phyloP scores from a whole-genome alignment of 768 basidiomycete species.

The Collybia sp. region DNA sequence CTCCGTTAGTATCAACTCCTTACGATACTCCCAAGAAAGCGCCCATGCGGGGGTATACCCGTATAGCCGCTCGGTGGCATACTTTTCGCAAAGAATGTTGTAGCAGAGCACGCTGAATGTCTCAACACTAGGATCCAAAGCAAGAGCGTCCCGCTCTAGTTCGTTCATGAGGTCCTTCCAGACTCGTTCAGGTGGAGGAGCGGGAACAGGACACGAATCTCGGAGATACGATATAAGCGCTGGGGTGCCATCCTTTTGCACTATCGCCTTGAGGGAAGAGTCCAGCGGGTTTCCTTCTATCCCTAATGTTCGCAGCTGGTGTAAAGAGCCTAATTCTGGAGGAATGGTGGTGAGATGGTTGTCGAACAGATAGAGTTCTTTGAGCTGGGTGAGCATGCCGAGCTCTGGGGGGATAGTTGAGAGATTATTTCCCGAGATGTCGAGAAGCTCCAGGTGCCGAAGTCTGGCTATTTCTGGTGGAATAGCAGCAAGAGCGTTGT shows the following conservation, averaged over 20 bases:
- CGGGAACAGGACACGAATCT: constrained; percentile 83
- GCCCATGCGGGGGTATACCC: constrained; percentile 98
- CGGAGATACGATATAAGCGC: constrained; percentile 88
- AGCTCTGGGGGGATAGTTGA: constrained; percentile 76
- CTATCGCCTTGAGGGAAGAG: constrained; percentile 62
- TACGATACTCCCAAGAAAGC: constrained; percentile 91
- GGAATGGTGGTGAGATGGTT: constrained; percentile 88
- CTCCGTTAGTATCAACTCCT: constrained; percentile 83
- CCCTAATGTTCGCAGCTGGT: constrained; percentile 89
- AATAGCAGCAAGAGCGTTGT: constrained; percentile 77
- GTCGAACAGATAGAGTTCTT: constrained; percentile 94
- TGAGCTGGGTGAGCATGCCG: constrained; percentile 84
- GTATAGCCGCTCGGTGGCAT: constrained; percentile 84
- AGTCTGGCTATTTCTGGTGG: constrained; percentile 83
- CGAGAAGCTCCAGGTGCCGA: constrained; percentile 82
- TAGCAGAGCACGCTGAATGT: constrained; percentile 80
- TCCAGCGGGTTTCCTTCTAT: constrained; percentile 98
- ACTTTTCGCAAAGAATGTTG: constrained; percentile 92
- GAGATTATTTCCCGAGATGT: constrained; percentile 87
- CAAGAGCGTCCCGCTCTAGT: constrained; percentile 53
- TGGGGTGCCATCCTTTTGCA: constrained; percentile 94
- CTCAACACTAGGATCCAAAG: constrained; percentile 65
- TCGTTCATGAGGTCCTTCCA: constrained; percentile 66
- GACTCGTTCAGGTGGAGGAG: constrained; percentile 73
- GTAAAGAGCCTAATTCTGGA: constrained; percentile 81